phyloP scores from a whole-genome alignment of 768 basidiomycete species.

The Gloeostereum incarnatum region DNA sequence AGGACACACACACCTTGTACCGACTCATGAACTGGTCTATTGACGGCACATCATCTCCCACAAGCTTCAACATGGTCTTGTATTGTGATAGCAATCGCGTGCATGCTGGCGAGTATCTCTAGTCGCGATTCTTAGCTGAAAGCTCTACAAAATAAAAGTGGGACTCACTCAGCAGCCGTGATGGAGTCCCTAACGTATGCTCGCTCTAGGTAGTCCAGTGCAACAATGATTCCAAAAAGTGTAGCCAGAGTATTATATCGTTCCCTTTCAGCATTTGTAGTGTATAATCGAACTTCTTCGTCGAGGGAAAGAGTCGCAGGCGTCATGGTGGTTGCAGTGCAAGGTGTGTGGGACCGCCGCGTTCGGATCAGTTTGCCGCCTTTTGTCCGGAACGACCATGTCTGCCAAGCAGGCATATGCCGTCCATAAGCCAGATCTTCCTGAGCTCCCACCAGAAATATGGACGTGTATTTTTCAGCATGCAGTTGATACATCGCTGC shows the following conservation, averaged over 20 bases:
- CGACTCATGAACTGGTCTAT: constrained; percentile 89
- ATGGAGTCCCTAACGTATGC: constrained; percentile 94
- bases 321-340: too few relatives aligned
- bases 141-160: constrained; percentile 1
- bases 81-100: constrained; percentile 92
- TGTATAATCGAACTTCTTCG: constrained; percentile 87
- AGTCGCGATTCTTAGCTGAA: constrained; percentile 18
- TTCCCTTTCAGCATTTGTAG: constrained; percentile 83
- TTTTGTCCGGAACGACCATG: too few relatives aligned
- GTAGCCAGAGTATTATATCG: constrained; percentile 82
- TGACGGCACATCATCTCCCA: constrained; percentile 77
- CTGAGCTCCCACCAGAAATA: too few relatives aligned
- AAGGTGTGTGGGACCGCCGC: too few relatives aligned
- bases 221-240: constrained; percentile 84
- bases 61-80: constrained; percentile 95
- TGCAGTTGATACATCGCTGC: too few relatives aligned
- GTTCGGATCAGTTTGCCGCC: too few relatives aligned
- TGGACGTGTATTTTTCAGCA: too few relatives aligned
- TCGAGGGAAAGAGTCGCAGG: constrained; percentile 76
- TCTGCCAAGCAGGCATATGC: too few relatives aligned
- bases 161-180: constrained; percentile 75
- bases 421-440: too few relatives aligned
- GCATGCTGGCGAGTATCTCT: constrained; percentile 96
- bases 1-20: constrained; percentile 52
- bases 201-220: constrained; percentile 89